Conservation (phyloP, 2,329 filamentous ascomycete species). For the Colletotrichum somersetense region DNA sequence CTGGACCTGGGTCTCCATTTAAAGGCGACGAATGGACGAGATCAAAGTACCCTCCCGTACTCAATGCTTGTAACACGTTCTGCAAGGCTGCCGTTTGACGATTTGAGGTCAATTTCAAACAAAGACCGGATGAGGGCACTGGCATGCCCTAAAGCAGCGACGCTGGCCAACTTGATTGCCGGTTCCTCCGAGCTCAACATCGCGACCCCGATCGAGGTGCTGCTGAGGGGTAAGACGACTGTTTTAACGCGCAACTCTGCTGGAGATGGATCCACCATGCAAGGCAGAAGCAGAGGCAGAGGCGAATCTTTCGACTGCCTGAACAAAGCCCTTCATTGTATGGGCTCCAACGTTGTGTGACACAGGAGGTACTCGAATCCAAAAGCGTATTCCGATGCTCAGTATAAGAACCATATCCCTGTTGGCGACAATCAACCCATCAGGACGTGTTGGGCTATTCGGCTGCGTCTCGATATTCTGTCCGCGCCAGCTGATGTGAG, state of each 20-base stretch:
- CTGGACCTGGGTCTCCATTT: background rate
- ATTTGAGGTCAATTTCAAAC: constrained; percentile 12
- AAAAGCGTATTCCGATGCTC: background rate
- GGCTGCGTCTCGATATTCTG: constrained; percentile 18
- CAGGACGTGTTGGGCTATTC: background rate
- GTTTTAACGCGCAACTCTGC: constrained; percentile 15
- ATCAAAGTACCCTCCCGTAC: background rate
- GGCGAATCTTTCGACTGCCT: background rate
- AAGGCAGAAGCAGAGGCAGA: background rate
- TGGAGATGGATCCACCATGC: constrained; percentile 3
- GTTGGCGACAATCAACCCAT: background rate
- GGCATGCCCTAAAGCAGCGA: constrained; percentile 22
- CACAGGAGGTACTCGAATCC: constrained; percentile 1
- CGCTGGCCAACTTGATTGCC: background rate
- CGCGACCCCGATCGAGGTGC: background rate
- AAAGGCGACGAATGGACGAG: constrained; percentile 4
- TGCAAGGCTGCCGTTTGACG: constrained; percentile 35
- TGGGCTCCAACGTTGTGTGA: constrained; percentile 9
- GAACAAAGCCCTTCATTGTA: background rate
- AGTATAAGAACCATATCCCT: background rate
- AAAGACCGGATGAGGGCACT: constrained; percentile 18
- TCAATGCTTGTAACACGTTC: constrained; percentile 13
- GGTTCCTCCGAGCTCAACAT: background rate
- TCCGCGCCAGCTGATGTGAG: constrained; percentile 21
- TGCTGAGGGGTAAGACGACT: background rate